A percentile compares a stretch with the other conserved stretches of the same genome.
Evolutionary conservation across 2,329 filamentous ascomycete species (phyloP).

Genomic region (Neonectria sp.): DNA sequence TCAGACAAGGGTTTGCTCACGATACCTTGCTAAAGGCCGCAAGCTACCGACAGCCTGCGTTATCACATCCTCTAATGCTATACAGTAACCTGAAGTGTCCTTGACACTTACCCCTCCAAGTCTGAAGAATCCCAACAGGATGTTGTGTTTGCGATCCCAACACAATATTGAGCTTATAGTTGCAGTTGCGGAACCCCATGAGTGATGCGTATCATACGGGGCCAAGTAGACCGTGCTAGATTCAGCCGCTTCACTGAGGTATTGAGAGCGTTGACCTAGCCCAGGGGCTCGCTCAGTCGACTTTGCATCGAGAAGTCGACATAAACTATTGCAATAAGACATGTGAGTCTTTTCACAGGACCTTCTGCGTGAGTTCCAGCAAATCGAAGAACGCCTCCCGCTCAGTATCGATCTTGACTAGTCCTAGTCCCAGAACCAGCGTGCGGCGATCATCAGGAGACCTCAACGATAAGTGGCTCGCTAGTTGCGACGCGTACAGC

Average conservation of each 20-base stretch:
- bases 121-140: background rate
- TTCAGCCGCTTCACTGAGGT: background rate
- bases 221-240: background rate
- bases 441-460: slow-evolving; percentile 75
- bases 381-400: slow-evolving; percentile 76
- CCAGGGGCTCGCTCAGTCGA: background rate
- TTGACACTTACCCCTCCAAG: background rate
- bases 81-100: background rate
- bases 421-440: slow-evolving; percentile 73
- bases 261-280: background rate
- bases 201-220: background rate
- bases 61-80: background rate
- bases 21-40: background rate
- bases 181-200: background rate
- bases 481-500: slow-evolving; percentile 91
- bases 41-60: background rate
- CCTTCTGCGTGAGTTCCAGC: slow-evolving; percentile 73
- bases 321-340: background rate
- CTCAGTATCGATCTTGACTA: slow-evolving; percentile 65
- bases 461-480: slow-evolving; percentile 81
- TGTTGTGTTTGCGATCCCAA: background rate
- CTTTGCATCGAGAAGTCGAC: no score
- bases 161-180: background rate
- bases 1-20: no score
- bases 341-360: slow-evolving; percentile 56